Evolutionary conservation across 2,329 filamentous ascomycete species (phyloP), one percentile per base, ranked within the genome.

Genomic region (Hymenoscyphus fraxineus): DNA sequence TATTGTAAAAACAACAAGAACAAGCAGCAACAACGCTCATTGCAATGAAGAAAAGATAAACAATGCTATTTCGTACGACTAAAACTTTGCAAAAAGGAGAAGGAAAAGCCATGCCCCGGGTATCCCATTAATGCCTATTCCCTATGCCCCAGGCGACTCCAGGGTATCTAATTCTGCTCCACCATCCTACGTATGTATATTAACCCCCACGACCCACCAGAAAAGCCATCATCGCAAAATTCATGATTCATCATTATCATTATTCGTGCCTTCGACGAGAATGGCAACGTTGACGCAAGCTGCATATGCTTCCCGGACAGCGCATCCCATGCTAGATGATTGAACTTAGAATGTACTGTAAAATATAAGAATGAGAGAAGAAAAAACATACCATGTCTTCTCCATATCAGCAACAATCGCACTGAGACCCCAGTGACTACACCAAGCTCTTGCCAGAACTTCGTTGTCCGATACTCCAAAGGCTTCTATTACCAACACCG

Each of bases 391-490:
- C 64, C 85, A 92, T 16, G 89, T 92, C 77, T 82, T 85, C 65
- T 83, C 79, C 61, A 91, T 75, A 75, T 92, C 88, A 9, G 88
- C 88, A 64, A 92, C 83, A 19, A 93, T 78, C 0, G 90, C 89
- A 72, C 83, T 87, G 70, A 91, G 77, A 2, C 90, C 90, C 84
- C 88, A 91, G 71, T 91, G 88, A 63, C 88, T 84, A 74, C 89
- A 92, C 90, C 90, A 93, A 6, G 90, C 89, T 67, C 90, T 80
- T 0, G 88, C 89, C 70, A 93, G 82, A 3, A 92, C 89, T 76
- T 92, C 90, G 69, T 92, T 92, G 75, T 92, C 90, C 59, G 80
- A 80, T 27, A 89, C 88, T 0, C 90, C 90, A 73, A 90, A 87
- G 0, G 89, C 88, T 77, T 92, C 88, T 15, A 92, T 82, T 4